Conservation (phyloP, 108 stramenopile species). For the Fistulifera solaris region DNA sequence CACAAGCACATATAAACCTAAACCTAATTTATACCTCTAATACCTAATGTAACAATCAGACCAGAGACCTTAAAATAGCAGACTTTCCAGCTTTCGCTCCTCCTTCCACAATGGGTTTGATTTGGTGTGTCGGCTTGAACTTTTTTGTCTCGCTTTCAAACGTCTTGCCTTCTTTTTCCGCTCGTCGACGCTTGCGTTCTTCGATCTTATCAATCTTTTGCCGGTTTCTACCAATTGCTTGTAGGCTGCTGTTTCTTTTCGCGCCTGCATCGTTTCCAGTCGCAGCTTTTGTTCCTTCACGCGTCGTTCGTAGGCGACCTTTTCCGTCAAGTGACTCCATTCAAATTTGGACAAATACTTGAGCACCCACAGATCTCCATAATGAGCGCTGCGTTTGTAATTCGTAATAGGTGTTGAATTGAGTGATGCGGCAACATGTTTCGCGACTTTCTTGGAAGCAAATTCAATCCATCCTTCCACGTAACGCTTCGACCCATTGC, state of each 20-base stretch:
- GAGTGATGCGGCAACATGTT: conserved; percentile 63
- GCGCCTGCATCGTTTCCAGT: conserved; percentile 84
- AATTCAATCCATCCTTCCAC: conserved; percentile 97
- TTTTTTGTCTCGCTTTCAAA: background rate
- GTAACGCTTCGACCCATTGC: conserved; percentile 79
- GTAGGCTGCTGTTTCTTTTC: conserved; percentile 85
- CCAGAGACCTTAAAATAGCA: too few species aligned
- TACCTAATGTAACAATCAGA: too few species aligned
- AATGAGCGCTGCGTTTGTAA: conserved; percentile 72
- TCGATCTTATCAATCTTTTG: conserved; percentile 82
- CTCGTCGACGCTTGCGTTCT: conserved; percentile 74
- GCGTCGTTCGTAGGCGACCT: conserved; percentile 92
- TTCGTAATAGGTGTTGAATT: conserved; percentile 80
- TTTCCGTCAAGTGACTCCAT: conserved; percentile 95
- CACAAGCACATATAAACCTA: too few species aligned
- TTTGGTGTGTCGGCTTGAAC: too few species aligned
- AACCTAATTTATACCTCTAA: too few species aligned
- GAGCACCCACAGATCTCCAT: conserved; percentile 90
- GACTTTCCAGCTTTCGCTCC: too few species aligned
- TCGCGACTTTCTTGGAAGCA: conserved; percentile 83
- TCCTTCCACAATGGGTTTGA: too few species aligned
- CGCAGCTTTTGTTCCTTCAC: conserved; percentile 86
- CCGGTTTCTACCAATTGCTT: conserved; percentile 85
- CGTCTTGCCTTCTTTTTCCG: conserved; percentile 14
- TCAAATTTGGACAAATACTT: conserved; percentile 92